Conservation (phyloP, 192 early-diverging fungal genomes). For the Podila minutissima region DNA sequence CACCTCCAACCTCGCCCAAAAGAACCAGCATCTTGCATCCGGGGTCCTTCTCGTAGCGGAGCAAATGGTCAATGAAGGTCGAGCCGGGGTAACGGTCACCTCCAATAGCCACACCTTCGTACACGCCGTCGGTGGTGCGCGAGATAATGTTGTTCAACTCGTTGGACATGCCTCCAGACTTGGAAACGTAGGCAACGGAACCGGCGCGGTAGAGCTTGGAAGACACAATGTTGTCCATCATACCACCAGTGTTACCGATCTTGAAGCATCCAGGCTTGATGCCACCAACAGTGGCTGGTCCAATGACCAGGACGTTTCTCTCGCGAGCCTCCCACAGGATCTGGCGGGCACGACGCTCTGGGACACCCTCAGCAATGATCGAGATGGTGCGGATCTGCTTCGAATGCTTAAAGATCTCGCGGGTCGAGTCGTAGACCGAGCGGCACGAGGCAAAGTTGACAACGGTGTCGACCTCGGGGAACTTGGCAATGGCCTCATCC, state of each 20-base stretch:
- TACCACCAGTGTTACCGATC: constrained; percentile 99
- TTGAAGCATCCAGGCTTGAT: constrained; percentile 99
- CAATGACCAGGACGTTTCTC: constrained; percentile 89
- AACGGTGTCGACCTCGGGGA: constrained; percentile 93
- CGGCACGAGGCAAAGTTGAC: constrained; percentile 99
- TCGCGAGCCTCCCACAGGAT: constrained; percentile 86
- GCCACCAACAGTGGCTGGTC: constrained; percentile 98
- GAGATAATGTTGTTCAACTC: constrained; percentile 99
- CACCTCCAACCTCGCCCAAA: constrained; percentile 97
- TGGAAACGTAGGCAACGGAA: constrained; percentile 97
- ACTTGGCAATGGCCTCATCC: constrained; percentile 82
- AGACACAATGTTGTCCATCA: constrained; percentile 99
- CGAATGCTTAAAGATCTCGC: constrained; percentile 83
- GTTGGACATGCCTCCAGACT: constrained; percentile 99
- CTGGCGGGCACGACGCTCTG: constrained; percentile 94
- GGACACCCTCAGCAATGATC: constrained; percentile 99
- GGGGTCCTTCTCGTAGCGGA: constrained; percentile 94
- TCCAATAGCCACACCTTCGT: constrained; percentile 98
- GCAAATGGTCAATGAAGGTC: constrained; percentile 98
- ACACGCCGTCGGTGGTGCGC: constrained; percentile 96
- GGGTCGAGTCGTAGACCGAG: constrained; percentile 91
- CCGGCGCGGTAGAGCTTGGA: constrained; percentile 97
- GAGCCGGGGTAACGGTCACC: constrained; percentile 99
- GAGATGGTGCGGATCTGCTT: constrained; percentile 92
- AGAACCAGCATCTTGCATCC: constrained; percentile 94